Conservation (phyloP, 371 early-diverging fungal species). For the Capniomyces stellatus region DNA sequence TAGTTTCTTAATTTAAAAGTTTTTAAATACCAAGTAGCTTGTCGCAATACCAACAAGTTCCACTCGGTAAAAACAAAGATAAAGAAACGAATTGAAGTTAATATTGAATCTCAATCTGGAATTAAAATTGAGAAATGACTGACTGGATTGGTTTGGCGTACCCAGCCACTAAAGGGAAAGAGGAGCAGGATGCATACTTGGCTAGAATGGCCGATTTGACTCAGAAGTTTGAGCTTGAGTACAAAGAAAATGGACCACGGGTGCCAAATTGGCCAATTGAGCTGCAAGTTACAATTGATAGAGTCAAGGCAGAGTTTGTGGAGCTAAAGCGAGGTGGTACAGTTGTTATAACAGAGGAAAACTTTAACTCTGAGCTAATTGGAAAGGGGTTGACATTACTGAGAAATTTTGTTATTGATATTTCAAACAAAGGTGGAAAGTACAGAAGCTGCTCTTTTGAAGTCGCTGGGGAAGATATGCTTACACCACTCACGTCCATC, state of each 20-base stretch:
- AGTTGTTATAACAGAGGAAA: background rate
- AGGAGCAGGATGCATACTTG: background rate
- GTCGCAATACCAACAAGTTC: too few species aligned
- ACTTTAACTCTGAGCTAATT: background rate
- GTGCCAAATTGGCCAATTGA: conserved; percentile 1
- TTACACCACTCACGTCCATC: background rate
- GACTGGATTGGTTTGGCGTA: background rate
- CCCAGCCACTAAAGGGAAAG: background rate
- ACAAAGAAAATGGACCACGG: background rate
- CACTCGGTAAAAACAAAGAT: too few species aligned
- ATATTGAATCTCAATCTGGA: too few species aligned
- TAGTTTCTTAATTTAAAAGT: too few species aligned
- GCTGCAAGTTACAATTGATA: background rate
- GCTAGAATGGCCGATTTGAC: background rate
- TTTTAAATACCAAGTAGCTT: too few species aligned
- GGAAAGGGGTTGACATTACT: background rate
- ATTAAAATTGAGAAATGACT: background rate
- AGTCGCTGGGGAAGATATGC: background rate
- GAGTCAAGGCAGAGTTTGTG: background rate
- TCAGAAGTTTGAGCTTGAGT: background rate
- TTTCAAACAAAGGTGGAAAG: background rate
- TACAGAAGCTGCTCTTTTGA: background rate
- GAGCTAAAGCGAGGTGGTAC: background rate
- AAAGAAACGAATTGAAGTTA: too few species aligned
- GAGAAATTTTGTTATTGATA: background rate